Evolutionary conservation across 2,329 filamentous ascomycete species (phyloP), one percentile per base, ranked within the genome.

Genomic region (Intubia oerlemansii): DNA sequence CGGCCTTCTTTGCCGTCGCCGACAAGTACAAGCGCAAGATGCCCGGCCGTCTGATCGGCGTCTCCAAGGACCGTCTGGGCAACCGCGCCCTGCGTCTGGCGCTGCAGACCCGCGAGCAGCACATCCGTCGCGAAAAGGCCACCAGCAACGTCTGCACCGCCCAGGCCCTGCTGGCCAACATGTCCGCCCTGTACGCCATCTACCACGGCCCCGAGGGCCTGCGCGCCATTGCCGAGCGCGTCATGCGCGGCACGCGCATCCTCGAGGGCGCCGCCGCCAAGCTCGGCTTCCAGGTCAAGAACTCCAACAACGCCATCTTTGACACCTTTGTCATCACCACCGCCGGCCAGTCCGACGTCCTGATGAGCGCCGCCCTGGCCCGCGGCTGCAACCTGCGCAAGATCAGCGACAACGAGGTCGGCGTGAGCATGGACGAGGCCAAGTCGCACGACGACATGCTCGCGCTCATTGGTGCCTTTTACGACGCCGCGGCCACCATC

Each of bases 101-200:
- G 12, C 56, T 93, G 29, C 85, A 95, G 53, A 93, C 85, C 8
- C 65, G 85, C 41, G 85, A 95, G 54, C 85, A 95, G 56, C 85
- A 95, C 49, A 93, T 95, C 47, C 68, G 85, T 38, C 68, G 85
- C 44, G 85, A 95, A 49, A 93, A 93, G 62, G 85, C 85, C 2
- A 95, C 85, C 2, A 92, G 82, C 57, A 95, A 95, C 46, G 84
- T 93, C 34, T 95, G 85, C 56, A 95, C 85, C 2, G 84, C 85
- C 2, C 85, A 95, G 52, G 85, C 85, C 7, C 57, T 95, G 16
- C 59, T 93, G 29, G 85, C 85, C 21, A 95, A 95, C 50, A 93
- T 93, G 80, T 85, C 71, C 40, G 81, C 84, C 31, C 75, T 93
- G 56, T 95, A 92, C 46, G 84, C 82, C 29, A 62, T 93, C 30